Evolutionary conservation across 1,284 basidiomycete species (phyloP), one percentile per base, ranked within the genome.

Genomic region (Ganoderma meredithae): DNA sequence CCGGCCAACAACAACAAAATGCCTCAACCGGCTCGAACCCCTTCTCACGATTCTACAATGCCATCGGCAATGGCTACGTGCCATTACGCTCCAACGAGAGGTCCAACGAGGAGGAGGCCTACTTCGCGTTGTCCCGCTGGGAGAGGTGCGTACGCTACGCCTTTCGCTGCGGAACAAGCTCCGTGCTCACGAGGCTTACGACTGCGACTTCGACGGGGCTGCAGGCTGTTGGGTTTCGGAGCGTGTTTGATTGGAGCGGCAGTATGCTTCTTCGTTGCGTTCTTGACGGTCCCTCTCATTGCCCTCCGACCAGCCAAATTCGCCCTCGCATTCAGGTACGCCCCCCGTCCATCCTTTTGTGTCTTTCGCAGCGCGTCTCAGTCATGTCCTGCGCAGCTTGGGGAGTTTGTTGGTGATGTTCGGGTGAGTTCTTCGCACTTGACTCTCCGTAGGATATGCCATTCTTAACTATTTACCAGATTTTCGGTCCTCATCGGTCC

Each of bases 91-190:
- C 93, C 5, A 89, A 80, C 72, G 95, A 96, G 71, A 85, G 90
- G 52, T 92, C 93, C 43, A 96, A 96, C 78, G 97, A 99, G 80
- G 97, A 99, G 76, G 96, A 99, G 78, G 97, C 97, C 2, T 98
- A 93, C 85, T 95, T 97, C 81, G 95, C 96, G 41, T 81, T 98
- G 62, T 95, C 93, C 55, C 85, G 94, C 80, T 96, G 95, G 95
- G 95, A 96, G 79, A 86, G 91, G 92, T 95, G 73, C 73, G 77
- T 71, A 69, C 47, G 49, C 66, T 71, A 69, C 47, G 49, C 66
- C 62, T 13, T 19, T 19, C 41, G 39, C 39, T 60, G 58, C 58
- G n/a, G 58, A 22, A 12, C 58, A 60, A 40, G 39, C 15, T 25
- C 39, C 58, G 12, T 15, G 10, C 39, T n/a, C 6, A 49, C 47